Evolutionary conservation across 352 stramenopile species (phyloP), one percentile per base, ranked within the genome.

Genomic region (Saprolegnia diclina): DNA sequence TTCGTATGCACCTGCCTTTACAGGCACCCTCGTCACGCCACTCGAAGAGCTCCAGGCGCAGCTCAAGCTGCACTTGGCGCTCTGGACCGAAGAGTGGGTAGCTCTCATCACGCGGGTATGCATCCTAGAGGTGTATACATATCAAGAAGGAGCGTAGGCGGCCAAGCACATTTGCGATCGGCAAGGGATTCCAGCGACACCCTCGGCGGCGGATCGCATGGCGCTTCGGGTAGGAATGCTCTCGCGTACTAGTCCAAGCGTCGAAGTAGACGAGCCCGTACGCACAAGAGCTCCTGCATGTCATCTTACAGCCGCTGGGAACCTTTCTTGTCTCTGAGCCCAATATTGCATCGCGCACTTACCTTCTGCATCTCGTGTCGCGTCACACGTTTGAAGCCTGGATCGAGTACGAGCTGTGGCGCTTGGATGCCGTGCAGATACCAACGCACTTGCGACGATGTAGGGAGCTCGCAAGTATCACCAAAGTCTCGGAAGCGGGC

Each of bases 1-100:
- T 24, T 14, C 52, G 24, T 59, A 40, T 24, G 52, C 52, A 9
- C 24, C 35, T 3, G 52, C 35, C 11, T 59, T 42, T 24, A 14
- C 11, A 10, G 52, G 52, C 13, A 59, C 52, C 1, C 52, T 59
- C 13, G 13, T 59, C 13, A 59, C 35, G 40, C 57, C 63, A 1
- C 21, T 69, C 29, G 50, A 69, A 35, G 45, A 69, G 10, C 11
- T 69, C 29, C 21, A 63, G 24, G 63, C 53, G 4, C 22, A 69
- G 10, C 24, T 69, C 16, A 69, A 69, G 38, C 38, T 69, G 38
- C 63, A 52, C 13, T 40, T 69, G 44, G 63, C 63, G 5, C 21
- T 63, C 13, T 48, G 53, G 13, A 61, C 50, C 26, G 63, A 69
- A 24, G 19, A 48, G 14, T 69, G 63, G 63, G 16, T 11, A 5